Evolutionary conservation across 2,329 filamentous ascomycete species (phyloP).

Genomic region (Aspergillus neoniger): DNA sequence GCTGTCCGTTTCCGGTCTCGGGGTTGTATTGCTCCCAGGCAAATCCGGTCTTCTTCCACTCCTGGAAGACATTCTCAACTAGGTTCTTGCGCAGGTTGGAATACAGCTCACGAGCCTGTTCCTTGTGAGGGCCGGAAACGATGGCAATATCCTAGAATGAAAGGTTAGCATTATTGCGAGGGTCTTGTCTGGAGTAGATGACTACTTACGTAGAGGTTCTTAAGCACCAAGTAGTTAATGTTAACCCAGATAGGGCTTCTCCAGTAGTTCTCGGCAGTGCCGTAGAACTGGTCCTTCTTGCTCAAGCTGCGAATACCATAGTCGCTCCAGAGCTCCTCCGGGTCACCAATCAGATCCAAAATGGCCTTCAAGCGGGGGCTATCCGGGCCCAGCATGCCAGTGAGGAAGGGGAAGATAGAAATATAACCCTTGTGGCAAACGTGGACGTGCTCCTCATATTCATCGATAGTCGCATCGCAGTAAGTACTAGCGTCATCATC

Average conservation of each 20-base stretch:
- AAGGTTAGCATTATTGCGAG: constrained; percentile 18
- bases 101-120: constrained; percentile 73
- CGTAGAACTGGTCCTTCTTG: constrained; percentile 78
- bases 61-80: constrained; percentile 82
- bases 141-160: constrained; percentile 63
- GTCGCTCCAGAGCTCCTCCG: constrained; percentile 84
- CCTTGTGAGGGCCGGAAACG: constrained; percentile 65
- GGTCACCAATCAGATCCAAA: constrained; percentile 75
- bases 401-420: constrained; percentile 87
- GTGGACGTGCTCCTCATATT: constrained; percentile 84
- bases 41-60: constrained; percentile 89
- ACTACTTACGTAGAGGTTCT: constrained; percentile 70
- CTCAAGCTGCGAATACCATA: constrained; percentile 89
- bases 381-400: constrained; percentile 73
- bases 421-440: constrained; percentile 98
- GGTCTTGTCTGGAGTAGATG: constrained; percentile 7
- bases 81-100: constrained; percentile 76
- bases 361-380: constrained; percentile 73
- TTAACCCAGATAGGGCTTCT: constrained; percentile 92
- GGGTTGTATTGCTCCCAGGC: constrained; percentile 99
- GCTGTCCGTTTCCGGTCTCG: constrained; percentile 87
- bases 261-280: constrained; percentile 96
- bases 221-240: constrained; percentile 86
- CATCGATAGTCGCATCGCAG: constrained; percentile 93
- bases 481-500: constrained; percentile 76